A percentile compares a stretch with the other conserved stretches of the same genome.
Conservation (phyloP, 2,329 filamentous ascomycete species). For the Fusarium sacchari region DNA sequence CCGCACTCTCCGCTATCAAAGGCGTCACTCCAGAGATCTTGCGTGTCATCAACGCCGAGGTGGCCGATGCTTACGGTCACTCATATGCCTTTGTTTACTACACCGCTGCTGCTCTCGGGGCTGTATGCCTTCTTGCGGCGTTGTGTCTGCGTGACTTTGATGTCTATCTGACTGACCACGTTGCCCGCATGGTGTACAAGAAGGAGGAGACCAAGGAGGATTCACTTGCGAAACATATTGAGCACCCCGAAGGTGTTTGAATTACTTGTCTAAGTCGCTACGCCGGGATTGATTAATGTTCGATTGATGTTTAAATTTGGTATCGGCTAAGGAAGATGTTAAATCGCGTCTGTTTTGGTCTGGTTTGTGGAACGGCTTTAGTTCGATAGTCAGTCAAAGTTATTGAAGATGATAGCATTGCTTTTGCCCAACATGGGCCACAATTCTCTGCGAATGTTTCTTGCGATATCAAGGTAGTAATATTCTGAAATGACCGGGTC, state of each 20-base stretch:
- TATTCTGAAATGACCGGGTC: neutral
- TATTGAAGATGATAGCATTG: neutral
- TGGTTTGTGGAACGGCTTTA: neutral
- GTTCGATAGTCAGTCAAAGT: accelerated
- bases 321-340: neutral
- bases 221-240: neutral
- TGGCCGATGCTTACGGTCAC: neutral
- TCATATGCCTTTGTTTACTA: neutral
- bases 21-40: neutral
- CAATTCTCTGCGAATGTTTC: too few species aligned
- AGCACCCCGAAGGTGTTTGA: neutral
- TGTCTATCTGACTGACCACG: neutral
- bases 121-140: neutral
- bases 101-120: neutral
- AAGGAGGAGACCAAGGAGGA: neutral
- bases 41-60: neutral
- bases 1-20: neutral
- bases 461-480: neutral
- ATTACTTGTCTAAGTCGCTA: neutral
- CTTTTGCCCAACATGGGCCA: too few species aligned
- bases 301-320: neutral
- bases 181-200: neutral
- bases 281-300: accelerated
- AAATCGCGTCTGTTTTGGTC: neutral
- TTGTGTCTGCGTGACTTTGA: neutral